Conservation (phyloP, 2,329 filamentous ascomycete species). For the Calcarisporium arbuscula region DNA sequence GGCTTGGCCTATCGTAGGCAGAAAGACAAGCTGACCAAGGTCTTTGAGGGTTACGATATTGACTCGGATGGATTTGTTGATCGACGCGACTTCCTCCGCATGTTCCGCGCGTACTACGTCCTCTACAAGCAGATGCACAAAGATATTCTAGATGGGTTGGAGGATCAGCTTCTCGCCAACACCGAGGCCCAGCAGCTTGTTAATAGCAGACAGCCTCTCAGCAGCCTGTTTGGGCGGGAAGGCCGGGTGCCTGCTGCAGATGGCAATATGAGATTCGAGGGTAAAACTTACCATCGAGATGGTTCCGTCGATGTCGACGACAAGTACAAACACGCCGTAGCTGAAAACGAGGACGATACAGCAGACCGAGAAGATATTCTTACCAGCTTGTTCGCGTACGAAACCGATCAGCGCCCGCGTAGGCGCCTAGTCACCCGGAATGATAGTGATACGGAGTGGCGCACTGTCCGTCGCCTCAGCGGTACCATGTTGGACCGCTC, state of each 20-base stretch:
- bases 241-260: slow-evolving; percentile 61
- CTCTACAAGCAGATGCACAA: slow-evolving; percentile 84
- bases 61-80: slow-evolving; percentile 82
- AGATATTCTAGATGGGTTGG: slow-evolving; percentile 72
- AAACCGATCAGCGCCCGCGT: slow-evolving; percentile 21
- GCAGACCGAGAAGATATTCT: slow-evolving; percentile 57
- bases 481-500: slow-evolving; percentile 26
- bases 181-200: slow-evolving; percentile 72
- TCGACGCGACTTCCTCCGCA: slow-evolving; percentile 79
- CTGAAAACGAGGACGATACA: slow-evolving; percentile 53
- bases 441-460: slow-evolving; percentile 29
- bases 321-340: slow-evolving; percentile 49
- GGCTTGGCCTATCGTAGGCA: slow-evolving; percentile 67
- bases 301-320: slow-evolving; percentile 61
- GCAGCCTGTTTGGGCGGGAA: slow-evolving; percentile 66
- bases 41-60: slow-evolving; percentile 87
- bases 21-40: slow-evolving; percentile 63
- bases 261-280: slow-evolving; percentile 49
- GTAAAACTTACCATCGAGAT: slow-evolving; percentile 56
- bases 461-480: slow-evolving; percentile 23
- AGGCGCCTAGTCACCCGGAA: slow-evolving; percentile 21
- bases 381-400: slow-evolving; percentile 41
- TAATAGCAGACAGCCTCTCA: slow-evolving; percentile 67
- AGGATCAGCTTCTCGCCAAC: slow-evolving; percentile 71
- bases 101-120: slow-evolving; percentile 89